A percentile compares a stretch with the other conserved stretches of the same genome.
phyloP scores from a whole-genome alignment of 2,329 filamentous ascomycete species.

The Ophiostoma quercus region DNA sequence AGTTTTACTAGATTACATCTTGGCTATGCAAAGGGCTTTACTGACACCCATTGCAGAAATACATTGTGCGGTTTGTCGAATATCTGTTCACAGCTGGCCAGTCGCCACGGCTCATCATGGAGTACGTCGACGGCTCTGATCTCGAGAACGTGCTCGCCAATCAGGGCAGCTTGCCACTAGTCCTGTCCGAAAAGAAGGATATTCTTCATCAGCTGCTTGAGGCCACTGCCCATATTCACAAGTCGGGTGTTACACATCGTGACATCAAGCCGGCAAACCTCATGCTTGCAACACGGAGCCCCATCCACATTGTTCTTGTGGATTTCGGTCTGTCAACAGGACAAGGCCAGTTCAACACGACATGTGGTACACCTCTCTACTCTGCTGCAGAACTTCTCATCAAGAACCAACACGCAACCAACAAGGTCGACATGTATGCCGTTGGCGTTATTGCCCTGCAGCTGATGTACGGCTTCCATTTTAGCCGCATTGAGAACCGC shows the following conservation, averaged over 20 bases:
- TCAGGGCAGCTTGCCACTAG: background rate
- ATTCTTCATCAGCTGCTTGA: slow-evolving; percentile 21
- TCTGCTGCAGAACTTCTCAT: slow-evolving; percentile 11
- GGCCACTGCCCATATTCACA: slow-evolving; percentile 21
- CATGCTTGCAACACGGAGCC: slow-evolving; percentile 14
- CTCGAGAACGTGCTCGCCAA: slow-evolving; percentile 13
- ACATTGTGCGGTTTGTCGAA: slow-evolving; percentile 19
- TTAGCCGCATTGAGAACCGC: slow-evolving; percentile 2
- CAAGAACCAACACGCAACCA: background rate
- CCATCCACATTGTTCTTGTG: slow-evolving; percentile 17
- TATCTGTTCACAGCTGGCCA: background rate
- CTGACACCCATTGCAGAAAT: background rate
- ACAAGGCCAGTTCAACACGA: slow-evolving; percentile 1
- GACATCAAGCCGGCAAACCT: slow-evolving; percentile 26
- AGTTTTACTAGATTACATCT: background rate
- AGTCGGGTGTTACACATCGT: slow-evolving; percentile 13
- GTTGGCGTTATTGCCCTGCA: slow-evolving; percentile 18
- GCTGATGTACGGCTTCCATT: slow-evolving; percentile 12
- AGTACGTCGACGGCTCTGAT: slow-evolving; percentile 18
- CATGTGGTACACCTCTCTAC: slow-evolving; percentile 20
- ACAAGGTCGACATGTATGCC: slow-evolving; percentile 21
- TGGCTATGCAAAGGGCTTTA: background rate
- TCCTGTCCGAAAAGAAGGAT: background rate
- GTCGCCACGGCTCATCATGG: slow-evolving; percentile 20
- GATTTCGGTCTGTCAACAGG: slow-evolving; percentile 22